phyloP scores from a whole-genome alignment of 192 early-diverging fungal genomes.

The Entomortierella lignicola region DNA sequence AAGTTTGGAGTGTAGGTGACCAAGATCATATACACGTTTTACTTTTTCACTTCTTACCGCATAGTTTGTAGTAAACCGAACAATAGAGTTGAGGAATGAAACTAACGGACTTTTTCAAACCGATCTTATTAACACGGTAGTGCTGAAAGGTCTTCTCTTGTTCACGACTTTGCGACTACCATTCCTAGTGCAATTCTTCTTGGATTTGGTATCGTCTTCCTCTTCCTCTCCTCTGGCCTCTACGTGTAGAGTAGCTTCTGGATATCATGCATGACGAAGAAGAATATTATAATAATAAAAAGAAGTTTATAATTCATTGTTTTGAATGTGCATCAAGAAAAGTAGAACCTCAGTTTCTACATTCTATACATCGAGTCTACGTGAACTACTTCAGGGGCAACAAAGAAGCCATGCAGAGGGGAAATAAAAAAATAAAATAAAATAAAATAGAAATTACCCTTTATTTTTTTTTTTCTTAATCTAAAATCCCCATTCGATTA shows the following conservation, averaged over 20 bases:
- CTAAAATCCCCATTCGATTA: too few species aligned
- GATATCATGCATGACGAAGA: background rate
- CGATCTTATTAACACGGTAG: too few species aligned
- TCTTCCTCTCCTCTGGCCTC: constrained; percentile 45
- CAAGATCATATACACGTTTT: background rate
- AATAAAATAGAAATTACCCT: too few species aligned
- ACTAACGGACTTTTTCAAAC: background rate
- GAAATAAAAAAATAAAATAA: too few species aligned
- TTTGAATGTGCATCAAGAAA: background rate
- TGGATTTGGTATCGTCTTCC: constrained; percentile 45
- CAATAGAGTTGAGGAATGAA: too few species aligned
- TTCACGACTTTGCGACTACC: constrained; percentile 18
- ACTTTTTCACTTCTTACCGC: background rate
- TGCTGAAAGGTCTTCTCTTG: constrained; percentile 24
- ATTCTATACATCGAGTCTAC: too few species aligned
- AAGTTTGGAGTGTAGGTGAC: constrained; percentile 47
- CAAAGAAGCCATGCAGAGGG: too few species aligned
- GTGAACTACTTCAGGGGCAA: too few species aligned
- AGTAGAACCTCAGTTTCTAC: too few species aligned
- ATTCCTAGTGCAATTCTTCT: constrained; percentile 29
- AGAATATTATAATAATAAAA: background rate
- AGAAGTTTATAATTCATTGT: background rate
- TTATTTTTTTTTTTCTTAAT: too few species aligned
- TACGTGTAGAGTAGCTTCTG: constrained; percentile 18
- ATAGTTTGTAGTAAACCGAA: too few species aligned